Conservation (phyloP, 768 basidiomycete genomes). For the Leucocoprinus sp. region DNA sequence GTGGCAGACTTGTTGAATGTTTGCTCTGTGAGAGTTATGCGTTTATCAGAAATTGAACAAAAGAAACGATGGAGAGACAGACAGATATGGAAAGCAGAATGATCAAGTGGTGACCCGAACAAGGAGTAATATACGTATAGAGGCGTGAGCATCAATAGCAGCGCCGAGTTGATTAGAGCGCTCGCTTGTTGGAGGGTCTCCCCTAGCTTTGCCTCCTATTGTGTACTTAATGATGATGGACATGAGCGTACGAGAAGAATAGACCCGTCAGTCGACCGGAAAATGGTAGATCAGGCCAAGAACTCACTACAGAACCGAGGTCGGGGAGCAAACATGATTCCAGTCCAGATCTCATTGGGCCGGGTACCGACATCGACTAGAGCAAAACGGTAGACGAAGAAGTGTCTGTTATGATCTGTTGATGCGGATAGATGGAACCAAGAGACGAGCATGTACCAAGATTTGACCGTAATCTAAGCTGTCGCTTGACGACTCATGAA, state of each 20-base stretch:
- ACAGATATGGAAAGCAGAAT: no score
- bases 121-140: no score
- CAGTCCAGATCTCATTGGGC: background rate
- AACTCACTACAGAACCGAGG: background rate
- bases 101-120: no score
- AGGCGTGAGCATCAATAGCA: no score
- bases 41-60: no score
- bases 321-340: background rate
- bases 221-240: no score
- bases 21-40: no score
- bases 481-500: conserved; percentile 4
- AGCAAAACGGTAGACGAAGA: background rate
- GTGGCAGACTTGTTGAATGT: no score
- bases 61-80: no score
- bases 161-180: no score
- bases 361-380: background rate
- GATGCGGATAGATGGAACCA: background rate
- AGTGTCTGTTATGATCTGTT: background rate
- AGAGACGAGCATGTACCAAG: background rate
- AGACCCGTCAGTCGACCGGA: background rate
- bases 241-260: background rate
- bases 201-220: no score
- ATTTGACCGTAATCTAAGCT: conserved; percentile 1
- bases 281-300: background rate
- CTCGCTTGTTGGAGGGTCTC: no score